Base-by-base conservation (phyloP, 495 filamentous ascomycete genomes). In the Sporormia fimetaria region DNA sequence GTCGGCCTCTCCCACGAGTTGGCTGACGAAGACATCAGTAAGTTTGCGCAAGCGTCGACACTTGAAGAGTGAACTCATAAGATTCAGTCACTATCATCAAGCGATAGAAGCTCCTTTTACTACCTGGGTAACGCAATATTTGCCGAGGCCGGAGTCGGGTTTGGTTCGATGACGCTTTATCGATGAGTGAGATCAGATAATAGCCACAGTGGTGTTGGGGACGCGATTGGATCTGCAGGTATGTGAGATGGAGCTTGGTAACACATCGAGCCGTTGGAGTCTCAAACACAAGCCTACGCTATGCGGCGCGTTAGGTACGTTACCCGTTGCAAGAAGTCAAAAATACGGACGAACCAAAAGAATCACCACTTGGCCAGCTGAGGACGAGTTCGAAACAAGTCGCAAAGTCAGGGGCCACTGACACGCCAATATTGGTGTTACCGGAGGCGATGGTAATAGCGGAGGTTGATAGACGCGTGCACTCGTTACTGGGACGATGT, bases 21-120 rank as follows among this genome's bases (percentile, higher is more conserved):
- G 53, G 82, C 74, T 33, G 90, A 98, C 63, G 90, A 96, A 65
- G 90, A 98, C 65, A 94, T 98, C 61, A 83, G 88, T 94, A 72
- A 66, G 80, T 74, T 37, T n/a, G n/a, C n/a, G n/a, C n/a, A n/a
- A n/a, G n/a, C n/a, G n/a, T n/a, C n/a, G n/a, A n/a, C n/a, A n/a
- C n/a, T n/a, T n/a, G n/a, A n/a, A n/a, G n/a, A n/a, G n/a, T n/a
- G n/a, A n/a, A n/a, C n/a, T n/a, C n/a, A n/a, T n/a, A n/a, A n/a
- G 57, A 32, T 49, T 46, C 60, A 93, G 87, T 95, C 53, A 92
- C 87, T 15, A 94, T 95, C 65, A 68, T 95, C 61, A 95, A 95
- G 68, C 80, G 83, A 66, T 95, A 76, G 82, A 35, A 44, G 21
- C 22, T 25, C 21, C 20, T 37, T 20, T n/a, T 23, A 23, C 20